Base-by-base conservation (phyloP, 1,284 basidiomycete genomes). In the Polyporus tsugae region DNA sequence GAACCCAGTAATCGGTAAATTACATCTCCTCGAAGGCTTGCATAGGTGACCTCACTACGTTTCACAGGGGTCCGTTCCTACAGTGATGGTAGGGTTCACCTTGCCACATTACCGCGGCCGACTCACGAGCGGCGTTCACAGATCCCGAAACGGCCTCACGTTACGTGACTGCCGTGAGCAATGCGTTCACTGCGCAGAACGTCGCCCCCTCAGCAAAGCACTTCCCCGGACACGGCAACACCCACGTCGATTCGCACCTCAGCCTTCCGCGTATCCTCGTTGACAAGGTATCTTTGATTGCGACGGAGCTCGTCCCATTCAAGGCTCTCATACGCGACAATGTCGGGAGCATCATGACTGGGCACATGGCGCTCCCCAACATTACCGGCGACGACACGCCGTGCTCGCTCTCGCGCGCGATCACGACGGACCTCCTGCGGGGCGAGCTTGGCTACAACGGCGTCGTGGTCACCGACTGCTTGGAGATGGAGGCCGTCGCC, bases 151-250 rank as follows among this genome's bases (percentile, higher is more conserved):
- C 83, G 58, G 91, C 91, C 1, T 81, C 83, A 0, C 73, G 76
- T 53, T 89, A 84, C 68, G 86, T 84, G 0, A 70, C 72, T 1
- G 86, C 86, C 0, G 87, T 86, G 15, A 80, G 82, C 55, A 74
- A 74, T 1, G 90, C 88, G 1, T 80, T 90, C 22, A 79, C 81
- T 0, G 76, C 81, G 4, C 79, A 81, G 0, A 85, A 84, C 0
- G 78, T 92, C 11, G 89, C 90, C 2, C 83, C 91, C 0, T 87
- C 83, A 36, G 84, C 85, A 2, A 92, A 92, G 74, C 91, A 92
- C 74, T 92, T 92, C 74, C 91, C 90, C 0, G 91, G 91, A 0
- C 91, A 92, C 69, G 91, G 91, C 0, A 90, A 92, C 66, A 92
- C 90, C 0, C 84, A 88, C 65, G 81, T 91, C 64, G 91, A 92